Evolutionary conservation across 2,329 filamentous ascomycete genomes (phyloP).

Genomic region (Neofusicoccum kwambonambiense): DNA sequence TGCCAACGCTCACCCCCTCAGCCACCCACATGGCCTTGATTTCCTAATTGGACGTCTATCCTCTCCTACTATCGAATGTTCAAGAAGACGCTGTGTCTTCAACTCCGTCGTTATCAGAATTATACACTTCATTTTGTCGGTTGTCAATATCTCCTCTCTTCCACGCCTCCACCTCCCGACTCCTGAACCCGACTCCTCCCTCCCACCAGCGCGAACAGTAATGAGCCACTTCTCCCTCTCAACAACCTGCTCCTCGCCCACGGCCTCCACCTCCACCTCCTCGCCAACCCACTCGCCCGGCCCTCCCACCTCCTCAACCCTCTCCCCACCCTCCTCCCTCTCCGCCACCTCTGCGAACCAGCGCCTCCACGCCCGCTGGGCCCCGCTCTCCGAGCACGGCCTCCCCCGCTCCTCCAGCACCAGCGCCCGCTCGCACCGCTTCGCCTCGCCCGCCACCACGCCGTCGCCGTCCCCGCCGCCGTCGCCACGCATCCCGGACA

Average conservation of each 20-base stretch:
- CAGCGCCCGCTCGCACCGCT: background rate
- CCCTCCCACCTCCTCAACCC: background rate
- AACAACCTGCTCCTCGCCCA: background rate
- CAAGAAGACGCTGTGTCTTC: background rate
- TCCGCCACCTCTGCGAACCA: no score
- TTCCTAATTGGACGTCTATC: background rate
- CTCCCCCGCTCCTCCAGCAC: background rate
- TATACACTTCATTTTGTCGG: background rate
- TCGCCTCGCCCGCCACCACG: background rate
- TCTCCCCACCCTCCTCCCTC: background rate
- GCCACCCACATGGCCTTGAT: background rate
- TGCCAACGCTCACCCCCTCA: background rate
- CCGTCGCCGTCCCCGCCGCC: background rate
- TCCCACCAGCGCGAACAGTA: background rate
- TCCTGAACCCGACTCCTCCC: background rate
- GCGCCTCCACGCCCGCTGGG: background rate
- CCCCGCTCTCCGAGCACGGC: background rate
- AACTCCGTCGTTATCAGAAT: background rate
- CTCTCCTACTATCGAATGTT: background rate
- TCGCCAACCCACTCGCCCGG: background rate
- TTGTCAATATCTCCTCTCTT: background rate
- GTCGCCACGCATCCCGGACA: background rate
- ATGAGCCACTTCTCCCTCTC: slow-evolving; percentile 6
- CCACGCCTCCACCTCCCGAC: background rate
- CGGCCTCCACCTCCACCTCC: background rate